Percentiles rank a stretch among this genome's conserved stretches.
Evolutionary conservation across 2,329 filamentous ascomycete genomes (phyloP).

Genomic region (Fusarium anguioides): DNA sequence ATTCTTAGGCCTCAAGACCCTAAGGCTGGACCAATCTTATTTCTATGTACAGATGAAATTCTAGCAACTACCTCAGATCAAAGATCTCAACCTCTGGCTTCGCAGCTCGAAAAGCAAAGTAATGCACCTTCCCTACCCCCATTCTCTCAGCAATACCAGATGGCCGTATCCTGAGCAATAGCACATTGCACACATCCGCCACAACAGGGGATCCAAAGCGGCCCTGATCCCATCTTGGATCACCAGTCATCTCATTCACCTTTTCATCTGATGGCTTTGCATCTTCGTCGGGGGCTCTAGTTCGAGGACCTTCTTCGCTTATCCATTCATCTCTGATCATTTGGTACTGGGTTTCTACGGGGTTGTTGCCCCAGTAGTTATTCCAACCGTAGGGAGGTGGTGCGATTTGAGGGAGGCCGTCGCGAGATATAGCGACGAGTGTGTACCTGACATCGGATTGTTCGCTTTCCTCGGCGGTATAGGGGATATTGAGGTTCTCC

Average conservation of each 20-base stretch:
- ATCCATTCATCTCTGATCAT: slow-evolving; percentile 12
- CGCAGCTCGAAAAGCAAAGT: neutral
- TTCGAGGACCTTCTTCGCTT: neutral
- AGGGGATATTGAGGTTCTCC: neutral
- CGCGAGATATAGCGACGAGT: slow-evolving; percentile 10
- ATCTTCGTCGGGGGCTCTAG: neutral
- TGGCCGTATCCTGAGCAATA: neutral
- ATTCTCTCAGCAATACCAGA: slow-evolving; percentile 3
- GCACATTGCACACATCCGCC: slow-evolving; percentile 16
- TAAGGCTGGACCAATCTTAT: too few relatives aligned
- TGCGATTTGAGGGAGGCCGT: slow-evolving; percentile 1
- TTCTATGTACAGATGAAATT: too few relatives aligned
- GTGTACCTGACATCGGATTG: neutral
- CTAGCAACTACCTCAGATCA: neutral
- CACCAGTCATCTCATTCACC: slow-evolving; percentile 9
- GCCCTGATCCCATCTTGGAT: slow-evolving; percentile 16
- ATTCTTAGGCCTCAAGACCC: too few relatives aligned
- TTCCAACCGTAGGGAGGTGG: slow-evolving; percentile 8
- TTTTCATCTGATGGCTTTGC: neutral
- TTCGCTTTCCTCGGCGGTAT: neutral
- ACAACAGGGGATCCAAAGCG: slow-evolving; percentile 1
- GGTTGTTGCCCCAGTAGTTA: slow-evolving; percentile 13
- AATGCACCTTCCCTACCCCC: slow-evolving; percentile 10
- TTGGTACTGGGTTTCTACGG: slow-evolving; percentile 2
- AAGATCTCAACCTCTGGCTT: slow-evolving; percentile 11